Evolutionary conservation across 176 grass and related monocot genomes (phyloP).

Genomic region (Ensete glaucum): DNA sequence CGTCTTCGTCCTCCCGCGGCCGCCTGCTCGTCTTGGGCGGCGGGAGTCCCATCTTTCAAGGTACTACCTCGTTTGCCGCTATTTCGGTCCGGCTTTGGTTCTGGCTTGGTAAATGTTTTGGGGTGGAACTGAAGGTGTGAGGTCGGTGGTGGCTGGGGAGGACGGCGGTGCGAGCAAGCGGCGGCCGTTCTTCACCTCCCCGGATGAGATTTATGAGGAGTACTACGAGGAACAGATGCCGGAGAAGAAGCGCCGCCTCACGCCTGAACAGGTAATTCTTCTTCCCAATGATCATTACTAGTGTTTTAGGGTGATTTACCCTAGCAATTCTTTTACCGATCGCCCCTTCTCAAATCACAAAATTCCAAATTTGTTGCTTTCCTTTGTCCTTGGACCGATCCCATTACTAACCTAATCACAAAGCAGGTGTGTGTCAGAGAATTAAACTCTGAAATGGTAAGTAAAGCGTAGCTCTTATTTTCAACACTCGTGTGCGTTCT

Average conservation of each 20-base stretch:
- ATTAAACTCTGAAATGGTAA: not conserved
- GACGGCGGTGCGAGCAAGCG: conserved; percentile 21
- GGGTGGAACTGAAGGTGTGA: not conserved
- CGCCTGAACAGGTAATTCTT: conserved; percentile 55
- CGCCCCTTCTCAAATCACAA: too few relatives aligned
- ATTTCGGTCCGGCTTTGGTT: not conserved
- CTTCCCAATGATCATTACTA: not conserved
- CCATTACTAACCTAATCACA: not conserved
- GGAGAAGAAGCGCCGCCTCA: conserved; percentile 89
- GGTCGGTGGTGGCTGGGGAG: conserved; percentile 6
- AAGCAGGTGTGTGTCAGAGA: not conserved
- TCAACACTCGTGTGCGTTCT: not conserved
- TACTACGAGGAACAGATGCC: conserved; percentile 91
- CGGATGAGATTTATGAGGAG: conserved; percentile 79
- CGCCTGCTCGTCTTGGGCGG: conserved; percentile 53
- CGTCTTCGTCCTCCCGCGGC: conserved; percentile 36
- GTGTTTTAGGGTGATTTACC: too few relatives aligned
- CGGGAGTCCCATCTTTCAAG: conserved; percentile 39
- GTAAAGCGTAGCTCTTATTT: not conserved
- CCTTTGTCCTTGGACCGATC: too few relatives aligned
- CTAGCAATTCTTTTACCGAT: too few relatives aligned
- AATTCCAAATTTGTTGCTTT: too few relatives aligned
- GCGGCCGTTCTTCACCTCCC: conserved; percentile 79
- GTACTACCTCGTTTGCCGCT: conserved; percentile 5
- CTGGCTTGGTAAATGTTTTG: not conserved